Evolutionary conservation across 1,284 basidiomycete genomes (phyloP).

Genomic region (Fomes fomentarius): DNA sequence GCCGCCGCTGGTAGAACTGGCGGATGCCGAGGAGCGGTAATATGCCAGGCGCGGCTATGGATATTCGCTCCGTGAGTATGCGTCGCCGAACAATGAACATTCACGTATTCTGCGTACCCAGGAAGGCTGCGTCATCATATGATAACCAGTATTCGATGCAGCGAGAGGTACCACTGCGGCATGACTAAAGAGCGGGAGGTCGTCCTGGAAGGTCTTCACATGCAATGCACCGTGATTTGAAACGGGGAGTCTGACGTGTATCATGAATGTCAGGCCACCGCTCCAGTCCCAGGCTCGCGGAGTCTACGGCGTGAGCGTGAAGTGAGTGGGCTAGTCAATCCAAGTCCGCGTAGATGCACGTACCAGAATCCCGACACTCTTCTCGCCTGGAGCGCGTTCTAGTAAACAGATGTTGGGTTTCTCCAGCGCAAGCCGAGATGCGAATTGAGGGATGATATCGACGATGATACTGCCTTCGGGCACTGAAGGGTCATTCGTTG

Average conservation of each 20-base stretch:
- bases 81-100: too few species aligned
- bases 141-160: not conserved
- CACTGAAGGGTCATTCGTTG: not conserved
- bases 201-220: not conserved
- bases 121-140: too few species aligned
- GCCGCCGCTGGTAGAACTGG: too few species aligned
- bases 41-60: too few species aligned
- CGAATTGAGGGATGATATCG: slow-evolving; percentile 21
- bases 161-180: not conserved
- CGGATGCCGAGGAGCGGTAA: too few species aligned
- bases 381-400: slow-evolving; percentile 20
- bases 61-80: too few species aligned
- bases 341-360: too few species aligned
- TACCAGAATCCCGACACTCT: slow-evolving; percentile 33
- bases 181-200: not conserved
- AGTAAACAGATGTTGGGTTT: slow-evolving; percentile 27
- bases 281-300: not conserved
- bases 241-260: not conserved
- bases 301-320: too few species aligned
- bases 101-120: too few species aligned
- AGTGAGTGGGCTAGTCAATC: too few species aligned
- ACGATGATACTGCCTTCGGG: slow-evolving; percentile 20
- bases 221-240: not conserved
- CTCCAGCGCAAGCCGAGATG: slow-evolving; percentile 14
- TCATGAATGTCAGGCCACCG: not conserved